Evolutionary conservation across 805 yeast genomes (phyloP), one percentile per base, ranked within the genome.

Genomic region (Lipomyces oligophaga): DNA sequence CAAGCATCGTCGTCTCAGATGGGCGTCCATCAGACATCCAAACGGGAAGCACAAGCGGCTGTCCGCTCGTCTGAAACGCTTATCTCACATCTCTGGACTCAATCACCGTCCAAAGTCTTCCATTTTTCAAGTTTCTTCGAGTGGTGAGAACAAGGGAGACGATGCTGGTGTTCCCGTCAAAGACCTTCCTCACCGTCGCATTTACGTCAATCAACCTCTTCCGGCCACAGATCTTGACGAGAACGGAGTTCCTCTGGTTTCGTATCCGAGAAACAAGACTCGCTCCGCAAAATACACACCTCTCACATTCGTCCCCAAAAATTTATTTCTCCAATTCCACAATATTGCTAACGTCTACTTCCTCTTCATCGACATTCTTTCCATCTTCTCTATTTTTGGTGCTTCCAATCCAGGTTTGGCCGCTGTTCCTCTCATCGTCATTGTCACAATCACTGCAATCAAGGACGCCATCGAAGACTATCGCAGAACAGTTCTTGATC

Each of bases 271-370:
- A 60, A 90, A 90, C 71, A 89, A 93, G 65, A 86, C 93, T 58
- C 79, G 97, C 70, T 88, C 97, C 0, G 87, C 98, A 2, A 90
- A 87, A 69, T 90, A 90, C 66, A 90, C 97, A 2, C 96, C 97
- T 4, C 63, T 93, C 37, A 72, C 87, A 6, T 90, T 90, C 61
- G 55, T 93, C 25, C 97, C 97, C 2, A 88, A 88, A 64, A 88
- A 90, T 67, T 65, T 90, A 38, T 65, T 68, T 37, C 74, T 77
- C 54, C 97, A 93, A 69, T 89, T 89, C 66, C 79, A 77, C 57
- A 90, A 89, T 64, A 78, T 89, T 53, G 98, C 98, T 35, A 90
- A 90, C 67, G 70, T 86, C 41, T 90, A 88, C 70, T 90, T 90
- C 74, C 69, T 90, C 59, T 69, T 80, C 28, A 71, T 86, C 67